Conservation (phyloP, 257 asterid species). For the Cynanchum wilfordii region DNA sequence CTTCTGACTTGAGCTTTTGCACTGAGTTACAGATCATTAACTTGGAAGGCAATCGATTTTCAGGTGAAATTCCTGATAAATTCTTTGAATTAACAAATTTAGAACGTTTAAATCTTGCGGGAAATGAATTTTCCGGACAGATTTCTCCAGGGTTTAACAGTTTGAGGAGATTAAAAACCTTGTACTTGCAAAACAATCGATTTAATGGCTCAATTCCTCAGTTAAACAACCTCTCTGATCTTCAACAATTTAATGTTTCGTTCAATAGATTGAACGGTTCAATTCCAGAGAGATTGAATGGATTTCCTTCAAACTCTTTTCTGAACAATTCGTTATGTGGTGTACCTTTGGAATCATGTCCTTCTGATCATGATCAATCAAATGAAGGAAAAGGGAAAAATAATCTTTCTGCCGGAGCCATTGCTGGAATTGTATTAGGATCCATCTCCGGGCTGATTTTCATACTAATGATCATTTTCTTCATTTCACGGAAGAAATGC, state of each 20-base stretch:
- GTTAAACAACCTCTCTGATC: slow-evolving; percentile 18
- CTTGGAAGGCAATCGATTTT: slow-evolving; percentile 41
- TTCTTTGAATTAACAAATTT: slow-evolving; percentile 42
- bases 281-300: slow-evolving; percentile 32
- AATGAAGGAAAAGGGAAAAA: slow-evolving; percentile 2
- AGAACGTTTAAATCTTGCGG: slow-evolving; percentile 30
- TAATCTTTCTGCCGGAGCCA: slow-evolving; percentile 42
- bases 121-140: slow-evolving; percentile 40
- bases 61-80: slow-evolving; percentile 45
- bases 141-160: slow-evolving; percentile 26
- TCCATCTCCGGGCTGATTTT: slow-evolving; percentile 26
- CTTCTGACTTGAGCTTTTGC: slow-evolving; percentile 48
- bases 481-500: slow-evolving; percentile 30
- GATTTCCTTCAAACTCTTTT: slow-evolving; percentile 34
- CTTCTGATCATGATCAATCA: slow-evolving; percentile 2
- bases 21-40: slow-evolving; percentile 30
- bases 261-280: slow-evolving; percentile 41
- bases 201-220: slow-evolving; percentile 47
- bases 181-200: slow-evolving; percentile 46
- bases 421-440: slow-evolving; percentile 56
- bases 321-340: slow-evolving; percentile 50
- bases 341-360: slow-evolving; percentile 33
- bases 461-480: slow-evolving; percentile 7
- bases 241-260: slow-evolving; percentile 45
- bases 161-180: slow-evolving; percentile 29